A percentile compares a stretch with the other conserved stretches of the same genome.
phyloP scores from a whole-genome alignment of 805 yeast genomes.

The Candida incommunis region DNA sequence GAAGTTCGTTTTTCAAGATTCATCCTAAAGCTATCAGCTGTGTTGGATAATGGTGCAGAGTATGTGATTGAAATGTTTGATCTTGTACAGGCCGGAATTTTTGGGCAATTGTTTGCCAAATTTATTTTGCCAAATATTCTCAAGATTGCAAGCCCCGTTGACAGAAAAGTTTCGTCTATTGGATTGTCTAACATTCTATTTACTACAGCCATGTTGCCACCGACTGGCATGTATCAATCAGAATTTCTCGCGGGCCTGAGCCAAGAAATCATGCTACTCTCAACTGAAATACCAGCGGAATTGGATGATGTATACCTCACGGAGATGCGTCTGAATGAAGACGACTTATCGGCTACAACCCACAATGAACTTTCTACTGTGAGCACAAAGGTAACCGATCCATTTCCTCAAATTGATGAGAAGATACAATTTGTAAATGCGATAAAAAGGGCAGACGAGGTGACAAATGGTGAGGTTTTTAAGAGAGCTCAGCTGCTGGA shows the following conservation, averaged over 20 bases:
- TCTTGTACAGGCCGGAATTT: constrained; percentile 21
- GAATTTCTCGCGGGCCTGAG: constrained; percentile 23
- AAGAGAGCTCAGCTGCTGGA: neutral
- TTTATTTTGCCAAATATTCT: constrained; percentile 22
- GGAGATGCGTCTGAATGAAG: neutral
- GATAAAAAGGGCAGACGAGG: neutral
- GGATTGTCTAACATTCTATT: constrained; percentile 34
- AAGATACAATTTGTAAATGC: neutral
- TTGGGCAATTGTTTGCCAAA: constrained; percentile 19
- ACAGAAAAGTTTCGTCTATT: constrained; percentile 32
- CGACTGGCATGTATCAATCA: neutral
- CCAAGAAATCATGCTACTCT: neutral
- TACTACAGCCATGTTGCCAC: constrained; percentile 13
- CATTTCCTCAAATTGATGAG: neutral
- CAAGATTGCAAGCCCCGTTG: constrained; percentile 26
- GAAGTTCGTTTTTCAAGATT: constrained; percentile 58
- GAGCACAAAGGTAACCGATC: neutral
- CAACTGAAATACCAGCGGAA: neutral
- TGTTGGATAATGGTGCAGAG: constrained; percentile 24
- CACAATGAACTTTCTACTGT: neutral
- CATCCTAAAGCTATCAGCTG: constrained; percentile 34
- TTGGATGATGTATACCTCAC: neutral
- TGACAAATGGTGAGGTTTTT: neutral
- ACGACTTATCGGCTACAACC: neutral
- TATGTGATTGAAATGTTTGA: constrained; percentile 43